Evolutionary conservation across 257 asterid genomes (phyloP).

Genomic region (Hygrophila difformis): DNA sequence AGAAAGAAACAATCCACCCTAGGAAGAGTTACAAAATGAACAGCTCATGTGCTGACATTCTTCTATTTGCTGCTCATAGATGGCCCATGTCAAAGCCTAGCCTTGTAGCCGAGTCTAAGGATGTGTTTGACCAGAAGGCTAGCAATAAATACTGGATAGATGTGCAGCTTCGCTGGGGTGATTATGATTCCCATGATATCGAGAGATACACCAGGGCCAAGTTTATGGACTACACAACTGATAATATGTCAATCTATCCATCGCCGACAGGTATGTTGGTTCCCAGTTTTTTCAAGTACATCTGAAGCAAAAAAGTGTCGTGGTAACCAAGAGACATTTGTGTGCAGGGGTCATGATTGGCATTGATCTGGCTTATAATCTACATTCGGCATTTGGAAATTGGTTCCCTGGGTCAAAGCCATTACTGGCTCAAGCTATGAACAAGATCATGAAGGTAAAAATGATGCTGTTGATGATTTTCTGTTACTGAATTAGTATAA

Average conservation of each 20-base stretch:
- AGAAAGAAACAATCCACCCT: conserved; percentile 97
- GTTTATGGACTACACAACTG: conserved; percentile 97
- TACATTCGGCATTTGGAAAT: conserved; percentile 98
- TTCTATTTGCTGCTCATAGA: conserved; percentile 97
- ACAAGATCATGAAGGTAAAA: conserved; percentile 95
- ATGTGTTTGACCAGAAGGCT: conserved; percentile 97
- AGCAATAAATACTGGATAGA: conserved; percentile 98
- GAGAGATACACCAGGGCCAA: conserved; percentile 95
- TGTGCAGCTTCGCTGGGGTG: conserved; percentile 99
- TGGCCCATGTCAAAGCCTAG: conserved; percentile 99
- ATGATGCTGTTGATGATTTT: not conserved
- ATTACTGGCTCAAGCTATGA: conserved; percentile 96
- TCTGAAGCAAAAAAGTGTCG: not conserved
- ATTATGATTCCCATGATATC: conserved; percentile 95
- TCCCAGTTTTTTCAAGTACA: not conserved
- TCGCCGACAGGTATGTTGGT: conserved; percentile 78
- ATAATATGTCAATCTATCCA: conserved; percentile 98
- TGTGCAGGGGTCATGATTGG: conserved; percentile 95
- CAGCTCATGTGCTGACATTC: conserved; percentile 95
- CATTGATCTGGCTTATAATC: conserved; percentile 85
- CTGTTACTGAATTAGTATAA: not conserved
- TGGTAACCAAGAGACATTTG: not conserved
- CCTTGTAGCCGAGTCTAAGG: conserved; percentile 96
- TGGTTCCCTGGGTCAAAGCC: conserved; percentile 99
- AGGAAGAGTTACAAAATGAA: conserved; percentile 99